Conservation (phyloP, 1,284 basidiomycete species). For the Porphyrellus sp. region DNA sequence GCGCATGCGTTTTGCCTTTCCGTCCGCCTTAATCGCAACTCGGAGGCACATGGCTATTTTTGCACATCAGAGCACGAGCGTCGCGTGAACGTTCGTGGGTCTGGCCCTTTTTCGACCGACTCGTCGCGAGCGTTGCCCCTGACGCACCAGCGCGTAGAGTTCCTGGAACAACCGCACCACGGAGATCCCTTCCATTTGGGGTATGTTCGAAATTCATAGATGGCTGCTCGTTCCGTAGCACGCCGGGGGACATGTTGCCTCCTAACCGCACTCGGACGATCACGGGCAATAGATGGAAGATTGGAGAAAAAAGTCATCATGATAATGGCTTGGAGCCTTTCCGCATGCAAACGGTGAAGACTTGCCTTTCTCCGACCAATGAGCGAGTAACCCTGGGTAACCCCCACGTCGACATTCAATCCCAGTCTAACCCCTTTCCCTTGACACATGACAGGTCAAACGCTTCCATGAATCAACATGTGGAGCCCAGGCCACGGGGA, state of each 20-base stretch:
- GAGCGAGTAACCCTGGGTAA: not conserved
- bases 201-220: slow-evolving; percentile 1
- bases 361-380: not conserved
- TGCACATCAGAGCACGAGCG: not conserved
- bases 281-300: not conserved
- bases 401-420: too few relatives aligned
- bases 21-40: not conserved
- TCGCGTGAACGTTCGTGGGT: not conserved
- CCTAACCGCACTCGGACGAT: not conserved
- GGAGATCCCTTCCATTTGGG: not conserved
- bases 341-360: not conserved
- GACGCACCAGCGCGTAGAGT: not conserved
- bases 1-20: not conserved
- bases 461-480: not conserved
- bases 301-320: not conserved
- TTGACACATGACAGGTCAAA: not conserved
- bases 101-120: not conserved
- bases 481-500: not conserved
- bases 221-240: not conserved
- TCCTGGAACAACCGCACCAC: not conserved
- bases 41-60: not conserved
- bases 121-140: not conserved
- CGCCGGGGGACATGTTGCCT: not conserved
- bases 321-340: not conserved
- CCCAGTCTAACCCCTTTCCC: too few relatives aligned